These are phyloP conservation scores for Candida silvicultrix DNA, from an alignment of 805 yeast genomes.

Conservation along the genomic window DNA sequence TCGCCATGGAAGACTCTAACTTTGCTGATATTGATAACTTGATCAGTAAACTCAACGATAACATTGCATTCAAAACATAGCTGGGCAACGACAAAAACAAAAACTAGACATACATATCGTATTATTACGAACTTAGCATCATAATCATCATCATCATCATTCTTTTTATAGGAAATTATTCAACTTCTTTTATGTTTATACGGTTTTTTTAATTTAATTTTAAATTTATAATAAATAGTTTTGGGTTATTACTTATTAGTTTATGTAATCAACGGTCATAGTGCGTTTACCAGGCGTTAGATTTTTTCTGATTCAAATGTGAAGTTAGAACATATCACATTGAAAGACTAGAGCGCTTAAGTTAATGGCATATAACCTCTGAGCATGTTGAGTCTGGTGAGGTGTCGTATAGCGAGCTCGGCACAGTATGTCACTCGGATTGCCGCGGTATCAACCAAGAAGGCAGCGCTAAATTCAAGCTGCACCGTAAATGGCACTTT, in stretches of 20 bases:
- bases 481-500: too few relatives aligned
- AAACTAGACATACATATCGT: background rate
- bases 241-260: background rate
- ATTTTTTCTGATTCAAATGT: too few relatives aligned
- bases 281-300: background rate
- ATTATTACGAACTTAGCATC: background rate
- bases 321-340: too few relatives aligned
- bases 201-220: background rate
- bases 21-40: constrained; percentile 74
- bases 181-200: background rate
- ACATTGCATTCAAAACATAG: constrained; percentile 15
- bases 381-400: background rate
- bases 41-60: constrained; percentile 34
- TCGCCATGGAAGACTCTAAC: constrained; percentile 66
- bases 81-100: constrained; percentile 2
- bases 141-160: background rate
- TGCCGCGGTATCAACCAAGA: background rate
- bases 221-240: background rate
- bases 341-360: too few relatives aligned
- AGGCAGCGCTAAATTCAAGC: too few relatives aligned
- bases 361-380: too few relatives aligned
- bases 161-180: too few relatives aligned
- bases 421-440: background rate
- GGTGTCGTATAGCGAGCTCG: background rate
- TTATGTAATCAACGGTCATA: background rate